Percentiles rank a stretch among this genome's conserved stretches.
Evolutionary conservation across 305 asterid genomes (phyloP).

Genomic region (Coffea humblotiana): DNA sequence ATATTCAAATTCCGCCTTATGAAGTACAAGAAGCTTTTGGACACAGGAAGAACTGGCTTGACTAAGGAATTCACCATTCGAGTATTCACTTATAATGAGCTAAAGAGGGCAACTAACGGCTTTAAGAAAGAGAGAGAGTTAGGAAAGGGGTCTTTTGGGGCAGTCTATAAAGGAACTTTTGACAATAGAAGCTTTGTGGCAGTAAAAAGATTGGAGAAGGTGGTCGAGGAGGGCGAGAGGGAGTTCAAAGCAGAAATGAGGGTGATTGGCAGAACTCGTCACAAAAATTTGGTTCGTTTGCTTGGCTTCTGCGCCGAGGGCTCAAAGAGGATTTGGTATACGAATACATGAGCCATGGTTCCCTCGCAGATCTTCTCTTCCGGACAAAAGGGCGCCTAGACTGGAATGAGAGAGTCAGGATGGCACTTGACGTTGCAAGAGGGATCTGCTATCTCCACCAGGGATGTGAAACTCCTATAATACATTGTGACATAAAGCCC

Average conservation of each 20-base stretch:
- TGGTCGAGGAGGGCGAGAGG: conserved; percentile 33
- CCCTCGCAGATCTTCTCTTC: not conserved
- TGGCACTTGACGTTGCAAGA: conserved; percentile 25
- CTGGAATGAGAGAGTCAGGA: conserved; percentile 31
- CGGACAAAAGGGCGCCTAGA: not conserved
- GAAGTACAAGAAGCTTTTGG: conserved; percentile 22
- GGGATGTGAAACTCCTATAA: no score
- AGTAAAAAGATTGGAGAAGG: conserved; percentile 33
- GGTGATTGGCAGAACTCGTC: conserved; percentile 38
- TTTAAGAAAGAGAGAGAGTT: conserved; percentile 7
- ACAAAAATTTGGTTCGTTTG: conserved; percentile 39
- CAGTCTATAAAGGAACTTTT: conserved; percentile 33
- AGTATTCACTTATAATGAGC: conserved; percentile 28
- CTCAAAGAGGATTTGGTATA: conserved; percentile 31
- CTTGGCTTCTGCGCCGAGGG: conserved; percentile 39
- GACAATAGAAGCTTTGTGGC: conserved; percentile 24
- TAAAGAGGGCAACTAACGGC: conserved; percentile 31
- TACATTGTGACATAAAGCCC: conserved; percentile 42
- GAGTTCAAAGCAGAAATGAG: conserved; percentile 38
- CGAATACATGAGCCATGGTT: conserved; percentile 25
- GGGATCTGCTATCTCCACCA: no score
- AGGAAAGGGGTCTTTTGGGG: conserved; percentile 25
- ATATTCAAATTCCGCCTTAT: conserved; percentile 21
- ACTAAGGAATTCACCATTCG: conserved; percentile 25
- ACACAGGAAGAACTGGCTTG: conserved; percentile 23